phyloP scores from a whole-genome alignment of 2,329 filamentous ascomycete genomes.

The Cadophora sp. region DNA sequence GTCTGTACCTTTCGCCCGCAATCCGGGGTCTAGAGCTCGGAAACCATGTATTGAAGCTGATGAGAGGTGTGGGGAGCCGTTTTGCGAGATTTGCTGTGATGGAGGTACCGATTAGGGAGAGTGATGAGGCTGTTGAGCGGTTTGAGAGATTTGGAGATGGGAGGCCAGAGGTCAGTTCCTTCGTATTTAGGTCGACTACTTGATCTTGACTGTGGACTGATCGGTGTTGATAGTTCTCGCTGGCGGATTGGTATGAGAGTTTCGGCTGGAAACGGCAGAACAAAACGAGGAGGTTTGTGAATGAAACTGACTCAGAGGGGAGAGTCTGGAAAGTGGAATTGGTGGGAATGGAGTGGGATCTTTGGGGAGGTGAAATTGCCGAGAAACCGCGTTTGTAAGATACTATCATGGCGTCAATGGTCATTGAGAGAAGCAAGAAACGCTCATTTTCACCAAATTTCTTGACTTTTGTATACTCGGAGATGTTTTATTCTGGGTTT shows the following conservation, averaged over 20 bases:
- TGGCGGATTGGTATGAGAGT: neutral
- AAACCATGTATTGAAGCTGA: neutral
- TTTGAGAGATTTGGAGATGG: neutral
- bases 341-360: neutral
- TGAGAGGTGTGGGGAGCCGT: neutral
- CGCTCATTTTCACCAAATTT: too few relatives aligned
- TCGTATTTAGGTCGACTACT: too few relatives aligned
- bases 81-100: neutral
- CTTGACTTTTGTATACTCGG: too few relatives aligned
- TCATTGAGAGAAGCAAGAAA: too few relatives aligned
- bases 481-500: too few relatives aligned
- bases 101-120: neutral
- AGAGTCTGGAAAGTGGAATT: neutral
- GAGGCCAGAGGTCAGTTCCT: neutral
- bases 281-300: neutral
- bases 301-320: neutral
- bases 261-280: neutral
- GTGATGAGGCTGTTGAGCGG: neutral
- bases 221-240: neutral
- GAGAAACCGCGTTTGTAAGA: neutral
- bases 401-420: too few relatives aligned
- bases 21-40: neutral
- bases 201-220: too few relatives aligned
- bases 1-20: neutral
- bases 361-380: neutral